A percentile compares a stretch with the other conserved stretches of the same genome.
phyloP scores from a whole-genome alignment of 768 basidiomycete species.

The Pholiota conissans region DNA sequence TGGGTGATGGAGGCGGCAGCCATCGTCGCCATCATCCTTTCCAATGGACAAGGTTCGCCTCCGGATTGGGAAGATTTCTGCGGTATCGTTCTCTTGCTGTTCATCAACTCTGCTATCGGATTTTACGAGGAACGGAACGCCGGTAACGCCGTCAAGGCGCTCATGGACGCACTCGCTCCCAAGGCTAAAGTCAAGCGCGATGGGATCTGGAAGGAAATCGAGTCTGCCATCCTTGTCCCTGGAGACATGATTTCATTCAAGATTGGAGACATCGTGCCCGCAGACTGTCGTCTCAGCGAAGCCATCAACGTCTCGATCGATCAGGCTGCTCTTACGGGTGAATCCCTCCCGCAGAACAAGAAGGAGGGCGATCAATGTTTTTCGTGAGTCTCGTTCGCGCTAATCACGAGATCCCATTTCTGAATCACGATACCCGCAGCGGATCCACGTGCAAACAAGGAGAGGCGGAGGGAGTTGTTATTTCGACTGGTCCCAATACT shows the following conservation, averaged over 20 bases:
- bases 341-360: slow-evolving; percentile 92
- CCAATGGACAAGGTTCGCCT: slow-evolving; percentile 82
- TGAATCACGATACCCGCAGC: slow-evolving; percentile 35
- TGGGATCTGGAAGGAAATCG: slow-evolving; percentile 86
- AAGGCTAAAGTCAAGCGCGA: slow-evolving; percentile 93
- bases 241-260: slow-evolving; percentile 98
- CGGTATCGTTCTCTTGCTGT: slow-evolving; percentile 89
- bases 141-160: slow-evolving; percentile 98
- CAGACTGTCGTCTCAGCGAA: slow-evolving; percentile 95
- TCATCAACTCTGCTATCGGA: slow-evolving; percentile 96
- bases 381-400: slow-evolving; percentile 64
- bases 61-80: slow-evolving; percentile 99
- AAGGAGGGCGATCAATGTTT: slow-evolving; percentile 96
- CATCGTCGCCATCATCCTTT: slow-evolving; percentile 91
- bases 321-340: slow-evolving; percentile 96
- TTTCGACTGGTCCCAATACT: slow-evolving; percentile 96
- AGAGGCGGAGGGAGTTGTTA: slow-evolving; percentile 98
- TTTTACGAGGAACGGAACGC: slow-evolving; percentile 98
- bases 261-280: slow-evolving; percentile 98
- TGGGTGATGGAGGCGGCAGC: slow-evolving; percentile 99
- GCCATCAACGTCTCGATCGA: slow-evolving; percentile 98
- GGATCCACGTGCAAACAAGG: slow-evolving; percentile 99
- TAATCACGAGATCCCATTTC: neutral
- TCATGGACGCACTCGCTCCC: slow-evolving; percentile 99
- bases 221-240: slow-evolving; percentile 87